Evolutionary conservation across 306 rosid species (phyloP).

Genomic region (Pachyrhizus erosus): DNA sequence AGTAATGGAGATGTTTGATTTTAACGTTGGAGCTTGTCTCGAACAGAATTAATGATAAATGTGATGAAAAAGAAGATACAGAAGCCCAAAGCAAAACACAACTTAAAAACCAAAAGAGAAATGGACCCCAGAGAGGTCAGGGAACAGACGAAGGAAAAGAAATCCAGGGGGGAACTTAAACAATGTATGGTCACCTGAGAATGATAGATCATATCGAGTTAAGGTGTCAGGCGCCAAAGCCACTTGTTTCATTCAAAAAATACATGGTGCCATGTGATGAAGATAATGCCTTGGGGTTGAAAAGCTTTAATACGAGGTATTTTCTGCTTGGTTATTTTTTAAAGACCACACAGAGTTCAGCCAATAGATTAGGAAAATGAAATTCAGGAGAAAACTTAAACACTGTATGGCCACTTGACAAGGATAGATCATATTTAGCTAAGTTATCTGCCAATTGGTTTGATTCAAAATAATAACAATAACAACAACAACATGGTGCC

Average conservation of each 20-base stretch:
- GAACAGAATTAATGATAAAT: too few species aligned
- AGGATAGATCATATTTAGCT: neutral
- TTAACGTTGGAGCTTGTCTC: too few species aligned
- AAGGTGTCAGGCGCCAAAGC: neutral
- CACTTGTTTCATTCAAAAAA: neutral
- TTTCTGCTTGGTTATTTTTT: too few species aligned
- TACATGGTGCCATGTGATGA: neutral
- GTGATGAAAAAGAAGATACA: too few species aligned
- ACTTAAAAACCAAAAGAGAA: neutral
- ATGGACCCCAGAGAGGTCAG: neutral
- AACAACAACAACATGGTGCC: too few species aligned
- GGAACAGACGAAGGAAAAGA: neutral
- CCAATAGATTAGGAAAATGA: neutral
- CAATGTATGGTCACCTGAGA: neutral
- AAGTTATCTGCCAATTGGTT: neutral
- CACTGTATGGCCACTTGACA: neutral
- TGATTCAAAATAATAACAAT: too few species aligned
- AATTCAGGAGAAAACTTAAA: neutral
- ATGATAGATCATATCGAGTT: neutral
- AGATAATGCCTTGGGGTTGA: too few species aligned
- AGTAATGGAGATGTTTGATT: too few species aligned
- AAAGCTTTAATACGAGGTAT: too few species aligned
- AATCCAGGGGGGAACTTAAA: neutral
- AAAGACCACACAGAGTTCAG: neutral
- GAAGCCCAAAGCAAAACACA: too few species aligned